Conservation (phyloP, 306 rosid genomes). For the Abrus precatorius region DNA sequence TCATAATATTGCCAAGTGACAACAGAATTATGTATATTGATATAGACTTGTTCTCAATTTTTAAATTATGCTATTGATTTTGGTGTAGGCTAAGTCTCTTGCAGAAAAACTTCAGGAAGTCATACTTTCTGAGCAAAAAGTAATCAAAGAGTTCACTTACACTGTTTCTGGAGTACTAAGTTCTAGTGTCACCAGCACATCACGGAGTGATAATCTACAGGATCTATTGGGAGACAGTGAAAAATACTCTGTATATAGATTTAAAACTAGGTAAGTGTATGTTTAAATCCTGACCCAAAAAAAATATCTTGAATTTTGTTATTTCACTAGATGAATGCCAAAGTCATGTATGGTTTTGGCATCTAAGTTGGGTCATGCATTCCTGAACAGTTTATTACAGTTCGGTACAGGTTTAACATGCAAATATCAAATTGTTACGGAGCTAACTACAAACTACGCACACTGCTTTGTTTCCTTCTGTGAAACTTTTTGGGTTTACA, state of each 20-base stretch:
- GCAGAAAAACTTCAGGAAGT: slow-evolving; percentile 68
- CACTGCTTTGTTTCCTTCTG: slow-evolving; percentile 4
- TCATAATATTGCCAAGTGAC: slow-evolving; percentile 23
- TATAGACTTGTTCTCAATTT: slow-evolving; percentile 16
- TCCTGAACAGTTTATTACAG: not conserved
- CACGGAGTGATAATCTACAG: slow-evolving; percentile 70
- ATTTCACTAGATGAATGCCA: slow-evolving; percentile 38
- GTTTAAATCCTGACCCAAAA: not conserved
- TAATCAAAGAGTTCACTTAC: slow-evolving; percentile 62
- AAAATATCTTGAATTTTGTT: not conserved
- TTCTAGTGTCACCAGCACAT: slow-evolving; percentile 64
- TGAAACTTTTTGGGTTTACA: not conserved
- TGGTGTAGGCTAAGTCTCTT: slow-evolving; percentile 67
- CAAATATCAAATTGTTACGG: not conserved
- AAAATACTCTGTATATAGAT: slow-evolving; percentile 62
- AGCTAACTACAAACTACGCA: not conserved
- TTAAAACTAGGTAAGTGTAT: slow-evolving; percentile 73
- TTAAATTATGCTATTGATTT: slow-evolving; percentile 35
- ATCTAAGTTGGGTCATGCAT: slow-evolving; percentile 16
- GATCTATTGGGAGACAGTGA: slow-evolving; percentile 64
- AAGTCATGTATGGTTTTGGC: slow-evolving; percentile 6
- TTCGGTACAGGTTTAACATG: slow-evolving; percentile 22
- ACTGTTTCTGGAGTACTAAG: slow-evolving; percentile 80
- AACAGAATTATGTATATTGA: not conserved
- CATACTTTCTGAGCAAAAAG: slow-evolving; percentile 67